Evolutionary conservation across 768 basidiomycete species (phyloP).

Genomic region (Suillus weaverae): DNA sequence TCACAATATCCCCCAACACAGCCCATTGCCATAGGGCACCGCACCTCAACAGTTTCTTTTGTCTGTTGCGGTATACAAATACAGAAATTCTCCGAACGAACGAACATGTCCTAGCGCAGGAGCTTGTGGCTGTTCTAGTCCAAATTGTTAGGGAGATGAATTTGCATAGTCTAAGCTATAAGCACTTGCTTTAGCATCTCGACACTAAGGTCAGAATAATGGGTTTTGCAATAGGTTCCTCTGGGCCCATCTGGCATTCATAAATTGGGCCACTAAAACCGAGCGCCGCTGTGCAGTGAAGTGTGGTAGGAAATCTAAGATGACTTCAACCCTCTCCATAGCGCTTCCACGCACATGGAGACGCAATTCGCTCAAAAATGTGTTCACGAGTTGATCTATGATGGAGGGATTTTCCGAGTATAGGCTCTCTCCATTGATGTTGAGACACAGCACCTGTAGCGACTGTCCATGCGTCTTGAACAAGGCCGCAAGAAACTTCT

Average conservation of each 20-base stretch:
- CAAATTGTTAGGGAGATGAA: no score
- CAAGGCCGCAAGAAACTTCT: not conserved
- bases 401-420: not conserved
- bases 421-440: not conserved
- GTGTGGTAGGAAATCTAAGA: not conserved
- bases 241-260: not conserved
- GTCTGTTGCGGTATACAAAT: no score
- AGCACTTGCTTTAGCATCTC: no score
- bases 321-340: not conserved
- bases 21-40: no score
- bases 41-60: no score
- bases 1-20: no score
- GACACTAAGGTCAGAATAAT: no score
- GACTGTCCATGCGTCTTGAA: not conserved
- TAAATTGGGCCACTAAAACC: not conserved
- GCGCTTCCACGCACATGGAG: not conserved
- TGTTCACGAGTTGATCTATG: not conserved
- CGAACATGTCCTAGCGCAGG: no score
- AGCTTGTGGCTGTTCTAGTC: no score
- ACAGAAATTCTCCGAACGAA: no score
- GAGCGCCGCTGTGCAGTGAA: no score
- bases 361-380: not conserved
- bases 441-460: not conserved
- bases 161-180: no score
- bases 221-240: not conserved